Evolutionary conservation across 495 filamentous ascomycete genomes (phyloP).

Genomic region (Pseudoneurospora amorphoporcata): DNA sequence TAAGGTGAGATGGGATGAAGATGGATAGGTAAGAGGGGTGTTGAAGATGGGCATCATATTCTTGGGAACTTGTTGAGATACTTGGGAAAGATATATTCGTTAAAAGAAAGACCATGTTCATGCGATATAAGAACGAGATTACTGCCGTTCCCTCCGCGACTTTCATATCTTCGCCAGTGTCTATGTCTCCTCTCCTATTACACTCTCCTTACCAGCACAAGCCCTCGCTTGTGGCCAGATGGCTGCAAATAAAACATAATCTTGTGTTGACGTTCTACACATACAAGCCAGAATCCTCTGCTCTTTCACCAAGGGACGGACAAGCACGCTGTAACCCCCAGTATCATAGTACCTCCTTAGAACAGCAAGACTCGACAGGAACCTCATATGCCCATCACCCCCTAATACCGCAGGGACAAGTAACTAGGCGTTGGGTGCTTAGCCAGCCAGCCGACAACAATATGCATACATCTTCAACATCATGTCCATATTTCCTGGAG

Average conservation of each 20-base stretch:
- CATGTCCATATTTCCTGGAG: not conserved
- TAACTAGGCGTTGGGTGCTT: not conserved
- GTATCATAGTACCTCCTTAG: not conserved
- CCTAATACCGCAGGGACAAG: not conserved
- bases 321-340: not conserved
- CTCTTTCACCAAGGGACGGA: not conserved
- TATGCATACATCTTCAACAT: not conserved
- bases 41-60: not conserved
- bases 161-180: not conserved
- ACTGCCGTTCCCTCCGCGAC: not conserved
- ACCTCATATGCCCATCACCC: not conserved
- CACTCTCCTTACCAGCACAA: not conserved
- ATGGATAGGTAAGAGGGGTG: not conserved
- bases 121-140: not conserved
- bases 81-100: not conserved
- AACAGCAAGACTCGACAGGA: not conserved
- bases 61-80: not conserved
- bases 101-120: not conserved
- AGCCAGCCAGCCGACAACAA: not conserved
- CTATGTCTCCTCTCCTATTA: not conserved
- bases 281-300: not conserved
- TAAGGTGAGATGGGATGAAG: conserved; percentile 16
- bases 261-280: not conserved
- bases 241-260: not conserved
- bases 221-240: not conserved